Evolutionary conservation across 2,329 filamentous ascomycete species (phyloP), one percentile per base, ranked within the genome.

Genomic region (Diaporthe sp.): DNA sequence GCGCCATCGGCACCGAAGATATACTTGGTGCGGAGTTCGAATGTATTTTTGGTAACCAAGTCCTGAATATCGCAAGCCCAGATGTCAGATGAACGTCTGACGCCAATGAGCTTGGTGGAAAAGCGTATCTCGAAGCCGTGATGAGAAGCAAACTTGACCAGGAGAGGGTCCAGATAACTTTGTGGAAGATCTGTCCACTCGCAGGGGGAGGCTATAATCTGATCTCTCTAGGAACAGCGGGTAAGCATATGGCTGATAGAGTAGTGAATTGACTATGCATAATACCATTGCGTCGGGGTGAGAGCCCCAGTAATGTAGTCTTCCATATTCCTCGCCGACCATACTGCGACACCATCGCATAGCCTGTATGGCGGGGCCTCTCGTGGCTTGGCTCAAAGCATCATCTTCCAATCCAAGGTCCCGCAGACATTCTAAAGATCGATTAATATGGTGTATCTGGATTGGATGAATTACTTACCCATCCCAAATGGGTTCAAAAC

Each of bases 1-100:
- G 44, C 70, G 1, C 73, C 73, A 30, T 92, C 91, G 56, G 87
- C 88, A 3, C 90, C 91, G 75, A 92, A 90, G 8, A 92, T 81
- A 75, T 89, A 92, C 71, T 86, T 87, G 0, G 89, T 86, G 8
- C 83, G 82, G 50, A 92, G 84, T 86, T 81, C 80, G 51, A 47
- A 74, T 19, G 22, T 61, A 25, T 32, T 47, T 42, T 74, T 0
- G 84, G 81, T 39, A 2, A 85, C 47, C 17, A 80, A 80, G 71
- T 87, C 85, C 32, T 78, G 78, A 3, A 87, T 66, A 1, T 75
- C 76, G 65, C 75, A 78, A 4, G 75, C 56, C 13, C 77, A 76
- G 42, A 63, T 68, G 51, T 55, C 75, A 10, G 73, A 32, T 25
- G 30, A 37, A 27, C 77, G 72, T 42, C 77, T 77, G 51, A 83